Percentiles rank a stretch among this genome's conserved stretches.
Conservation (phyloP, 192 early-diverging fungal species). For the Linnemannia elongata region DNA sequence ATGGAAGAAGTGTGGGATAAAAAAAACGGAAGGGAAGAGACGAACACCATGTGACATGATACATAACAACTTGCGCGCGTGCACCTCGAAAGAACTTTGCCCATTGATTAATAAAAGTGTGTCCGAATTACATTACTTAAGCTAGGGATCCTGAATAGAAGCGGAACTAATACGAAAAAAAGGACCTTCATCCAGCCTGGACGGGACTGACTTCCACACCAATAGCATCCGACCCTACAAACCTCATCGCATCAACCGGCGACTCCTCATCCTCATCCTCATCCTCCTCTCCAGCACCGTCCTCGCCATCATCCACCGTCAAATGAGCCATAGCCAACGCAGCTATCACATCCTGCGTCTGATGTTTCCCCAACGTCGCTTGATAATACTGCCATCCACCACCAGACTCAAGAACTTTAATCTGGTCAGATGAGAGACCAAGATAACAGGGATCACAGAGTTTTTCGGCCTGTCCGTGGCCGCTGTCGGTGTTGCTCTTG, state of each 20-base stretch:
- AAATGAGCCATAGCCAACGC: slow-evolving; percentile 20
- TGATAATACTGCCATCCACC: slow-evolving; percentile 57
- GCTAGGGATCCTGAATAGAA: neutral
- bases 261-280: neutral
- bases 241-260: neutral
- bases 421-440: slow-evolving; percentile 40
- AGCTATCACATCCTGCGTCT: slow-evolving; percentile 34
- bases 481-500: slow-evolving; percentile 47
- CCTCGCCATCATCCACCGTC: neutral
- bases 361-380: slow-evolving; percentile 37
- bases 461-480: slow-evolving; percentile 37
- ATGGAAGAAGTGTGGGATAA: too few species aligned
- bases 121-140: neutral
- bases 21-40: too few species aligned
- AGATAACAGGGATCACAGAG: slow-evolving; percentile 55
- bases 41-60: too few species aligned
- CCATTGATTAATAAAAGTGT: neutral
- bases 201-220: neutral
- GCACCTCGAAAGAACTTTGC: neutral
- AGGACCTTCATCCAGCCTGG: neutral
- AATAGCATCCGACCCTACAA: neutral
- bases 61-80: too few species aligned
- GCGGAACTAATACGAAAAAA: neutral
- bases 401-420: slow-evolving; percentile 46
- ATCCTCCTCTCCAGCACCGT: neutral